phyloP scores from a whole-genome alignment of 2,329 filamentous ascomycete genomes.

The Penicillium sp. region DNA sequence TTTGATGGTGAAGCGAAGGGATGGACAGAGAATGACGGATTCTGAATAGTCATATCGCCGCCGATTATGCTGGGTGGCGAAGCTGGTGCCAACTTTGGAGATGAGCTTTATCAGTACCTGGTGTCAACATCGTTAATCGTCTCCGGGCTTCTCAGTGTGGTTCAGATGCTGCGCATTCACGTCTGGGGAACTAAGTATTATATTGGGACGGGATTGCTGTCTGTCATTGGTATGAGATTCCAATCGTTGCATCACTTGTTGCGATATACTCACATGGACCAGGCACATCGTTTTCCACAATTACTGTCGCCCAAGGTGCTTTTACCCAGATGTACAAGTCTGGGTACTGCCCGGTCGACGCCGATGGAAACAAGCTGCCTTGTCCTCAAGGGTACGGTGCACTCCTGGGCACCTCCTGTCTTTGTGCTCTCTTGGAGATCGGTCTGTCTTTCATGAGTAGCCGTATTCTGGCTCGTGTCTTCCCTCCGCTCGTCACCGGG shows the following conservation, averaged over 20 bases:
- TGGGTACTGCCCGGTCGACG: constrained; percentile 56
- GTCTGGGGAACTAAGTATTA: constrained; percentile 58
- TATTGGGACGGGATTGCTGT: constrained; percentile 60
- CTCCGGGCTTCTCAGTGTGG: constrained; percentile 57
- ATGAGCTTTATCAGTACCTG: constrained; percentile 55
- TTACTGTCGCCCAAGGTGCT: constrained; percentile 59
- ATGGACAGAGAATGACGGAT: constrained; percentile 11
- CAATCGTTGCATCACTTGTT: neutral
- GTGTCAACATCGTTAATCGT: constrained; percentile 65
- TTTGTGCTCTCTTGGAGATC: constrained; percentile 54
- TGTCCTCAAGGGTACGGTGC: constrained; percentile 64
- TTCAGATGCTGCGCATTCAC: constrained; percentile 63
- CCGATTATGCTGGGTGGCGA: constrained; percentile 57
- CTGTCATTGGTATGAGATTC: constrained; percentile 50
- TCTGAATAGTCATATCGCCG: constrained; percentile 50
- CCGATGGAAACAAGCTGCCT: constrained; percentile 53
- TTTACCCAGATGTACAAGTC: constrained; percentile 59
- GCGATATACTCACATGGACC: neutral
- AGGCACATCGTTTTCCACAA: constrained; percentile 60
- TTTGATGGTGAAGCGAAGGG: neutral
- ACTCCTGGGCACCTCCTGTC: constrained; percentile 51
- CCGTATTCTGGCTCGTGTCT: constrained; percentile 54
- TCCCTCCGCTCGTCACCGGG: constrained; percentile 63
- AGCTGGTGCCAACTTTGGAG: constrained; percentile 53
- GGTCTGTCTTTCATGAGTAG: constrained; percentile 59